Evolutionary conservation across 495 filamentous ascomycete genomes (phyloP), one percentile per base, ranked within the genome.

Genomic region (Trichoderma erinaceum): DNA sequence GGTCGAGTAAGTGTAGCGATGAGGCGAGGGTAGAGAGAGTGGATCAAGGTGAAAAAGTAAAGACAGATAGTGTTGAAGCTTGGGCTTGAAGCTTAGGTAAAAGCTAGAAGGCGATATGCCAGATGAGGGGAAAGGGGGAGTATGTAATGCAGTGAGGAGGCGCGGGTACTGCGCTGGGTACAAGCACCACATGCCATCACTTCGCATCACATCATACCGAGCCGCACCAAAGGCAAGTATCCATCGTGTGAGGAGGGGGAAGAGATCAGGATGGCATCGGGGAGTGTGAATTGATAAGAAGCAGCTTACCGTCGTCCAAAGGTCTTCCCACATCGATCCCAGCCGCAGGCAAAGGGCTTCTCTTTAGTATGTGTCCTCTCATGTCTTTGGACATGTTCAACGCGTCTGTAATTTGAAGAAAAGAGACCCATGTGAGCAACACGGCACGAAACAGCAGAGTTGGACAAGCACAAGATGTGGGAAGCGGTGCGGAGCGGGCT

Each of bases 341-440:
- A 83, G 70, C 71, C 71, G 67, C 85, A 87, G 48, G 79, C 77
- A 73, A 85, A 87, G 3, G 85, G 85, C 74, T 85, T 86, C 74
- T 85, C 81, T 72, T 85, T 85, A 72, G 84, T 87, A 78, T 87
- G 85, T 56, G 84, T 86, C 74, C 85, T 79, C 73, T 87, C 85
- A 71, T 87, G 85, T 67, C 85, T 80, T 74, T 87, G 83, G 64
- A 87, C 79, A 74, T 87, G 85, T 73, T 87, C 85, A 70, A 86
- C 80, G 71, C 84, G 83, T 77, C 81, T 84, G 78, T 79, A 79
- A 75, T 10, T 41, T 35, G 56, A 32, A 21, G 21, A 41, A 18
- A 65, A 64, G 63, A 64, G 29, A 18, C 10, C 23, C 41, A 41
- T 41, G 32, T 65, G 41, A 44, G 71, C 70, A 43, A 66, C 61